Base-by-base conservation (phyloP, 257 asterid species). In the Cordia subcordata region DNA sequence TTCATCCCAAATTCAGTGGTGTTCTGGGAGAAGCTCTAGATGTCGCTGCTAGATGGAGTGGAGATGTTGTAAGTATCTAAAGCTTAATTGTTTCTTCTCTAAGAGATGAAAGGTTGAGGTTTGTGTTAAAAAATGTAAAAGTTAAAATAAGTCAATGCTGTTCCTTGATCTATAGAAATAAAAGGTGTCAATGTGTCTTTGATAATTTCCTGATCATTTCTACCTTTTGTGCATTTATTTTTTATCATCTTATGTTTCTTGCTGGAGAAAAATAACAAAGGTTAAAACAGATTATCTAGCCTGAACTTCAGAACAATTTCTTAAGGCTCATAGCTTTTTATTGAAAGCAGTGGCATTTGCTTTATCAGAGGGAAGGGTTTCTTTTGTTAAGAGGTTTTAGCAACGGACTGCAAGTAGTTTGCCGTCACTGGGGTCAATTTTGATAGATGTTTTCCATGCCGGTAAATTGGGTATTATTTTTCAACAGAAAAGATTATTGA, bases 1-100 rank as follows among this genome's bases (percentile, higher is more conserved):
- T 89, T 53, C 86, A 83, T 67, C 99, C 99, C 58, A 93, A 93
- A 76, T 93, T 93, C 81, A 93, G 99, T 63, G 99, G 99, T 72
- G 88, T 87, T 55, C 68, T 93, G 81, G 99, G 99, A 53, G 99
- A 93, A 75, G 97, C 97, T 78, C 75, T 93, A 49, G 99, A 93
- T 82, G 96, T 93, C 71, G 96, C 97, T 72, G 99, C 90, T 69
- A 80, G 95, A 79, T 93, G 99, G 99, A 93, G 95, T 63, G 99
- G 99, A 62, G 99, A 93, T 75, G 99, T 93, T 77, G 99, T 93
- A 54, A 77, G 97, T 85, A 64, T 71, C 68, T 51, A 67, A 49
- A 27, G 60, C 44, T 17, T 44, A 55, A 52, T 38, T 61, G 50
- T 61, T 65, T 61, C 63, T 19, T 50, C 60, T 65, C 53, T 49